Conservation (phyloP, 2,329 filamentous ascomycete species). For the Trichoderma breve region DNA sequence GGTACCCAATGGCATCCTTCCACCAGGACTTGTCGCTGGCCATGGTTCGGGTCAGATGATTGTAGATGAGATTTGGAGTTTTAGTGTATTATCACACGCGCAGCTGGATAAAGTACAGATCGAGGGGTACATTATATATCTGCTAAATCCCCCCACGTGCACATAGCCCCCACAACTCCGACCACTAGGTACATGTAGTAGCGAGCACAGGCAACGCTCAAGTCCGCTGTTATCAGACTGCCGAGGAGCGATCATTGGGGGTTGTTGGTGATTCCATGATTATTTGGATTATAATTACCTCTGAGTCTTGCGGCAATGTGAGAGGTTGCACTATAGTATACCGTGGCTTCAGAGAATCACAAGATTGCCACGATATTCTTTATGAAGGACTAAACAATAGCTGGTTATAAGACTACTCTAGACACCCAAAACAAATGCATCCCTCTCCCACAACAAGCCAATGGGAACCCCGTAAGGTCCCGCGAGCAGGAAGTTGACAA, state of each 20-base stretch:
- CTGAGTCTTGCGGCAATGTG: neutral
- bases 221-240: neutral
- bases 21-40: slow-evolving; percentile 41
- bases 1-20: slow-evolving; percentile 54
- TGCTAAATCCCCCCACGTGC: neutral
- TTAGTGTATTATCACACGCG: neutral
- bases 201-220: neutral
- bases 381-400: neutral
- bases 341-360: neutral
- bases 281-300: neutral
- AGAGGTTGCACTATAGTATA: neutral
- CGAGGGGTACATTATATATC: neutral
- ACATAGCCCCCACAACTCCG: neutral
- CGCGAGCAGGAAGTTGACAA: neutral
- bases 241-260: neutral
- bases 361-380: neutral
- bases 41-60: neutral
- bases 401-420: neutral
- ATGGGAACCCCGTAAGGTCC: neutral
- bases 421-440: neutral
- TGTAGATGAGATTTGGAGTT: neutral
- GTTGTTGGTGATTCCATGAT: neutral
- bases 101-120: neutral
- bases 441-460: neutral
- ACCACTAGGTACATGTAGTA: neutral